These are phyloP conservation scores for fission yeast (Schizosaccharomyces pombe) DNA, from an alignment of 805 yeast genomes.

Conservation along the genomic window DNA sequence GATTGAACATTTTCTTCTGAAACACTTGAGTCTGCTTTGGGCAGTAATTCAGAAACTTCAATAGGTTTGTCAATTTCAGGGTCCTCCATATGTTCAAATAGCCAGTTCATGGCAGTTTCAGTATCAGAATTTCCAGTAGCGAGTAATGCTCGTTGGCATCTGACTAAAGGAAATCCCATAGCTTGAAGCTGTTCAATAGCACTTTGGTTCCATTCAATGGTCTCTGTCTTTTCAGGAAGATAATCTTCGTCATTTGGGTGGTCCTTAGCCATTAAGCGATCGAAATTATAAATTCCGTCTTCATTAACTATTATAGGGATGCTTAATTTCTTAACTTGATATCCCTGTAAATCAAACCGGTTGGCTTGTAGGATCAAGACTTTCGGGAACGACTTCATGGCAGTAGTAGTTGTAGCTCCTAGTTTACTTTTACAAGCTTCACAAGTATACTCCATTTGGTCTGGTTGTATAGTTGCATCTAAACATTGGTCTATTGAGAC, in stretches of 20 bases:
- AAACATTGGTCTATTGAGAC: constrained; percentile 31
- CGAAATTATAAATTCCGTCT: constrained; percentile 23
- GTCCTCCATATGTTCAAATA: constrained; percentile 75
- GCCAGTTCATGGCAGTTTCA: constrained; percentile 76
- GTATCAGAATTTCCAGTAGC: constrained; percentile 39
- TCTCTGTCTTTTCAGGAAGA: constrained; percentile 19
- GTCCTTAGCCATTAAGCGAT: constrained; percentile 21
- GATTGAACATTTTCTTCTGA: constrained; percentile 18
- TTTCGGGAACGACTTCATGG: constrained; percentile 45
- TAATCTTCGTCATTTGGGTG: constrained; percentile 21
- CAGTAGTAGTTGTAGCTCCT: constrained; percentile 21
- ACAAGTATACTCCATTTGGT: constrained; percentile 41
- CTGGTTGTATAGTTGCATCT: constrained; percentile 22
- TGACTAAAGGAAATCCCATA: constrained; percentile 71
- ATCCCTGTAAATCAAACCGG: constrained; percentile 60
- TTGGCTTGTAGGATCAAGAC: constrained; percentile 48
- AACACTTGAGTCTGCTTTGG: constrained; percentile 9
- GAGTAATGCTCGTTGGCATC: constrained; percentile 44
- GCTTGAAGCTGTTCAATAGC: constrained; percentile 36
- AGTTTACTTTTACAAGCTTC: constrained; percentile 22
- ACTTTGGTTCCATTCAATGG: constrained; percentile 7
- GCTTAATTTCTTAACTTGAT: constrained; percentile 62
- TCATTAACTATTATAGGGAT: constrained; percentile 11
- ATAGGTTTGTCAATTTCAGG: constrained; percentile 48
- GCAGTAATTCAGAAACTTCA: constrained; percentile 10